These are phyloP conservation scores for Furcasterigmium sp. DNA, from an alignment of 2,329 filamentous ascomycete species.

Conservation along the genomic window DNA sequence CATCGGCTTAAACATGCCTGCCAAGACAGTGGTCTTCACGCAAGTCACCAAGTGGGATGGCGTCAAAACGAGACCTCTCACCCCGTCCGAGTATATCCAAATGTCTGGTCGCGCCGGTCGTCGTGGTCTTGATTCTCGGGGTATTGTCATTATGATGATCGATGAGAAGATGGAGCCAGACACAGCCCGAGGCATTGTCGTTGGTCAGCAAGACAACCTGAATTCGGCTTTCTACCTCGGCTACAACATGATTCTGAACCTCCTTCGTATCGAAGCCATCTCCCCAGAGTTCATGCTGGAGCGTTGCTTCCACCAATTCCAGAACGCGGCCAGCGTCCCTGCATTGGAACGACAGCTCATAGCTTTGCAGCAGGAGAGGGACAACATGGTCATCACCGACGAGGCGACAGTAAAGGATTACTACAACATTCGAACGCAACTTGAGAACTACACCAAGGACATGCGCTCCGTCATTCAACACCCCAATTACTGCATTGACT, in stretches of 20 bases:
- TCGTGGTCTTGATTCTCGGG: constrained; percentile 93
- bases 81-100: constrained; percentile 94
- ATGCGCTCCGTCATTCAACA: constrained; percentile 91
- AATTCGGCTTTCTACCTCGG: constrained; percentile 97
- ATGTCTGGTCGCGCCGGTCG: constrained; percentile 97
- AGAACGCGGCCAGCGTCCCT: constrained; percentile 85
- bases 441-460: constrained; percentile 78
- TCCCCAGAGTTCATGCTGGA: constrained; percentile 99
- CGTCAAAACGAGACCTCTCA: constrained; percentile 71
- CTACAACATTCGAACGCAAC: constrained; percentile 80
- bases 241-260: constrained; percentile 98
- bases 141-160: constrained; percentile 99
- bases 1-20: constrained; percentile 97
- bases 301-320: constrained; percentile 96
- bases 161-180: constrained; percentile 93
- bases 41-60: constrained; percentile 95
- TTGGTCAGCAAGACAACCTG: constrained; percentile 92
- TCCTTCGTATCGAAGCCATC: constrained; percentile 97
- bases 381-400: constrained; percentile 72
- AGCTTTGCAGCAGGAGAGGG: constrained; percentile 69
- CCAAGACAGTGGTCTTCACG: constrained; percentile 98
- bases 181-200: constrained; percentile 90
- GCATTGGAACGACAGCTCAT: constrained; percentile 77
- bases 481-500: constrained; percentile 79
- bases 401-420: constrained; percentile 91